Percentiles rank a stretch among this genome's conserved stretches.
Evolutionary conservation across 2,329 filamentous ascomycete genomes (phyloP).

Genomic region (Cephalotrichum gorgonifer): DNA sequence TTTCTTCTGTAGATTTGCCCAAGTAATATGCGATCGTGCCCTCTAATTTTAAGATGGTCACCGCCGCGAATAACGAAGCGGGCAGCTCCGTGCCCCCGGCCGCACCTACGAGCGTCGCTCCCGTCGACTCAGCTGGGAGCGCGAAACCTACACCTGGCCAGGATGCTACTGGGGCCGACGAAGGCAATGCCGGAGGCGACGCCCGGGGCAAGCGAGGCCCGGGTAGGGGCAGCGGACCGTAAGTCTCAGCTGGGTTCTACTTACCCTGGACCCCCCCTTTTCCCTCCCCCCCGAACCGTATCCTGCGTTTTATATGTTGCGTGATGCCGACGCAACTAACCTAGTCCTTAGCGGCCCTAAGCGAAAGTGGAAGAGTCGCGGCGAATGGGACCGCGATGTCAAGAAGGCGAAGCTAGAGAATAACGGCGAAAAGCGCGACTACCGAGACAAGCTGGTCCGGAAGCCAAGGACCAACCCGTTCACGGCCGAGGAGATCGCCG

Average conservation of each 20-base stretch:
- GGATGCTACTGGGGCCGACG: background rate
- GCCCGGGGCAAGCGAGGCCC: background rate
- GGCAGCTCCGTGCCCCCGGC: background rate
- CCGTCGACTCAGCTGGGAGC: background rate
- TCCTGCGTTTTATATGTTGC: background rate
- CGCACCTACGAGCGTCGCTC: background rate
- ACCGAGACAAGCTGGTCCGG: slow-evolving; percentile 7
- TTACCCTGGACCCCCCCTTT: background rate
- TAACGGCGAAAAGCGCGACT: slow-evolving; percentile 8
- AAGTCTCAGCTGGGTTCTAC: background rate
- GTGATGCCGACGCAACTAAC: slow-evolving; percentile 3
- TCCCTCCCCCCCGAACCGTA: background rate
- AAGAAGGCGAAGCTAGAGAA: slow-evolving; percentile 9
- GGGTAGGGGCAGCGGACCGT: background rate
- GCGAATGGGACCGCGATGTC: background rate
- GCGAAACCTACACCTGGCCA: slow-evolving; percentile 1
- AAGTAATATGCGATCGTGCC: background rate
- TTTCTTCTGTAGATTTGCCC: background rate
- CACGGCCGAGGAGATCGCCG: slow-evolving; percentile 71
- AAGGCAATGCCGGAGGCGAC: background rate
- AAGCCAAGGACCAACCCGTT: slow-evolving; percentile 33
- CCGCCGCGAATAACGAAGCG: slow-evolving; percentile 1
- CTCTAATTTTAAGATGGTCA: slow-evolving; percentile 2
- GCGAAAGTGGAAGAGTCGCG: background rate
- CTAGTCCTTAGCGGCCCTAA: background rate